These are phyloP conservation scores for Apiotrichum sp. DNA, from an alignment of 1,284 basidiomycete genomes.

Conservation along the genomic window DNA sequence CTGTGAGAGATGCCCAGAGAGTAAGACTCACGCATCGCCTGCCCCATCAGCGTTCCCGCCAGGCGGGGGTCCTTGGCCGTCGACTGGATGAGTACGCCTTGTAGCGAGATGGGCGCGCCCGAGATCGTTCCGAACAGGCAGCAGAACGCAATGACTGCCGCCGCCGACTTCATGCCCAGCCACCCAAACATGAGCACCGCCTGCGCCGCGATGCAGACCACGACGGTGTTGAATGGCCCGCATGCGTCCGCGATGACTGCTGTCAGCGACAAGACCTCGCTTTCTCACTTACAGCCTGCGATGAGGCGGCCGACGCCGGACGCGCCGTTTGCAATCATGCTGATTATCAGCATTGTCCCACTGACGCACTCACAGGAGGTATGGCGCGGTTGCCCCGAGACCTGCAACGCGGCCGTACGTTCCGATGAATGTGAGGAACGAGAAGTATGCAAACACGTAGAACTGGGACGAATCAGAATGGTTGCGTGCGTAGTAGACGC, in stretches of 20 bases:
- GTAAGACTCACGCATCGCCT: slow-evolving; percentile 28
- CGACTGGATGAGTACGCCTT: slow-evolving; percentile 20
- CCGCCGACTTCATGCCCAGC: slow-evolving; percentile 17
- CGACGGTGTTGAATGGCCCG: slow-evolving; percentile 25
- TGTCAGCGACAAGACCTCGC: neutral
- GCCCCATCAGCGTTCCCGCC: slow-evolving; percentile 31
- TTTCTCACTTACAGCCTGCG: neutral
- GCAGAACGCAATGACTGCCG: slow-evolving; percentile 16
- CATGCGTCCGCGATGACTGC: slow-evolving; percentile 24
- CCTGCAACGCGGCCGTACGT: slow-evolving; percentile 23
- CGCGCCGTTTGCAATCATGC: neutral
- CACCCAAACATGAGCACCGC: slow-evolving; percentile 23
- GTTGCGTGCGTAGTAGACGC: neutral
- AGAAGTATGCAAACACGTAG: slow-evolving; percentile 26
- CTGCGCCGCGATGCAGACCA: slow-evolving; percentile 16
- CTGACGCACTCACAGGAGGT: slow-evolving; percentile 18
- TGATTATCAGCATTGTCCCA: neutral
- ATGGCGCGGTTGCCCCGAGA: slow-evolving; percentile 22
- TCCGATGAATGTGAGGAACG: slow-evolving; percentile 28
- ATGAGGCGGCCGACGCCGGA: neutral
- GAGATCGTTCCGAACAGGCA: slow-evolving; percentile 24
- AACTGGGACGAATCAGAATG: neutral
- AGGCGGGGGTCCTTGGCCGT: slow-evolving; percentile 24
- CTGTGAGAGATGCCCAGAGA: neutral
- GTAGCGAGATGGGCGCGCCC: slow-evolving; percentile 27